Evolutionary conservation across 2,329 filamentous ascomycete genomes (phyloP).

Genomic region (Ophiostoma ips): DNA sequence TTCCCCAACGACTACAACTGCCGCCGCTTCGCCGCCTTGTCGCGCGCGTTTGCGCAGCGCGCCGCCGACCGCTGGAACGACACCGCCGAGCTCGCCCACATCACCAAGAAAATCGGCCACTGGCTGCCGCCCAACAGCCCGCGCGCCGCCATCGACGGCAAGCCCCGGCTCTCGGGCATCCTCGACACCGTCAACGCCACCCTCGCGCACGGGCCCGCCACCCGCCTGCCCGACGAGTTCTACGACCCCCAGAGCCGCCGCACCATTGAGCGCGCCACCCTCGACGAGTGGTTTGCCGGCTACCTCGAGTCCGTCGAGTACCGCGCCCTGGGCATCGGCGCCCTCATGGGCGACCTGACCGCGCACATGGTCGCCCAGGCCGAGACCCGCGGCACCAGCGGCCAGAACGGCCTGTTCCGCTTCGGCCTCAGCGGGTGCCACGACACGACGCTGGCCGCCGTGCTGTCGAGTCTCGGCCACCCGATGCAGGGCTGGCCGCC

Average conservation of each 20-base stretch:
- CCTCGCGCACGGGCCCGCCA: conserved; percentile 67
- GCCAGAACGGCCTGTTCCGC: conserved; percentile 35
- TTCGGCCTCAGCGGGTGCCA: conserved; percentile 79
- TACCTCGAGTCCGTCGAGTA: conserved; percentile 79
- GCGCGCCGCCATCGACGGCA: conserved; percentile 67
- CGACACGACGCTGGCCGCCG: conserved; percentile 78
- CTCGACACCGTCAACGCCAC: conserved; percentile 92
- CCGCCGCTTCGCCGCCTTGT: conserved; percentile 54
- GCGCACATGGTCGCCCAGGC: conserved; percentile 56
- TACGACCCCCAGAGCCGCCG: conserved; percentile 61
- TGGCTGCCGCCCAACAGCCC: conserved; percentile 66
- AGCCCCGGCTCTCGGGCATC: conserved; percentile 73
- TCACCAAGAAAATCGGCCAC: conserved; percentile 63
- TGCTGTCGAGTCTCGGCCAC: conserved; percentile 68
- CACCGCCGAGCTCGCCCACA: conserved; percentile 67
- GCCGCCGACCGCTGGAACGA: conserved; percentile 62
- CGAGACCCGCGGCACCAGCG: conserved; percentile 25
- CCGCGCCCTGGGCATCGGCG: conserved; percentile 76
- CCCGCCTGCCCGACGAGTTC: conserved; percentile 69
- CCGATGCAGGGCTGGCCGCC: conserved; percentile 68
- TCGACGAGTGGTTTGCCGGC: conserved; percentile 88
- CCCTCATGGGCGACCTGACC: conserved; percentile 70
- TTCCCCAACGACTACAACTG: conserved; percentile 68
- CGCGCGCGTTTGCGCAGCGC: conserved; percentile 56
- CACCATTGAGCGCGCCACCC: conserved; percentile 60